Percentiles rank a stretch among this genome's conserved stretches.
Evolutionary conservation across 441 rosid genomes (phyloP).

Genomic region (Biscutella laevigata): DNA sequence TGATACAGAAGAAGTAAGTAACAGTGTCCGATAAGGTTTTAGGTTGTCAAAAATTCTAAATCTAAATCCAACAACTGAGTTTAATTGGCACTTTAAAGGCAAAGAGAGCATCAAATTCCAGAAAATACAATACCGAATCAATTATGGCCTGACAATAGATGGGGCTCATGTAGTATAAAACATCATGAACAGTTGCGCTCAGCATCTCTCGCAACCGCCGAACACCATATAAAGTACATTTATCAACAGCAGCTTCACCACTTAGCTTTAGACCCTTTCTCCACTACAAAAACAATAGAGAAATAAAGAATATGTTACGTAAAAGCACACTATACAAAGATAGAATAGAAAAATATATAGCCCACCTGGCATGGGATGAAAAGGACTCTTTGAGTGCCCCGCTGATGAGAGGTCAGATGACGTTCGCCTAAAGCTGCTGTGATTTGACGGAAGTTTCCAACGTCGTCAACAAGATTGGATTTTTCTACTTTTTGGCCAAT

Average conservation of each 20-base stretch:
- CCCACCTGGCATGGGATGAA: constrained; percentile 96
- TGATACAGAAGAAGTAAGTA: not conserved
- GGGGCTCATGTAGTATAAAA: constrained; percentile 96
- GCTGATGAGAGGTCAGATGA: constrained; percentile 75
- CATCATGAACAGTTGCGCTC: constrained; percentile 97
- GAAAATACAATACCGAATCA: constrained; percentile 57
- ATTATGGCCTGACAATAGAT: constrained; percentile 91
- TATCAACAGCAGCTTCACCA: constrained; percentile 92
- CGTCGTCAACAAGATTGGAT: constrained; percentile 97
- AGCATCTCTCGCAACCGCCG: constrained; percentile 77
- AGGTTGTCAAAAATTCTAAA: not conserved
- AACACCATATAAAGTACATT: constrained; percentile 92
- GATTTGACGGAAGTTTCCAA: constrained; percentile 75
- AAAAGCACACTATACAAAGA: constrained; percentile 10
- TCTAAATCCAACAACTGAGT: not conserved
- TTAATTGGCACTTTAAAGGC: not conserved
- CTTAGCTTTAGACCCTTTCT: constrained; percentile 97
- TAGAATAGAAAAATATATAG: not conserved
- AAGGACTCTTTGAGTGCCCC: constrained; percentile 72
- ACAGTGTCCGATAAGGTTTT: not conserved
- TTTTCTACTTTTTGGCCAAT: constrained; percentile 97
- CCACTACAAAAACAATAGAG: constrained; percentile 54
- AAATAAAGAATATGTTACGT: not conserved
- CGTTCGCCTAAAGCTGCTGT: constrained; percentile 71
- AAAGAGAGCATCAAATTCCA: not conserved